These are phyloP conservation scores for Kodamaea restingae DNA, from an alignment of 805 yeast species.

Conservation along the genomic window DNA sequence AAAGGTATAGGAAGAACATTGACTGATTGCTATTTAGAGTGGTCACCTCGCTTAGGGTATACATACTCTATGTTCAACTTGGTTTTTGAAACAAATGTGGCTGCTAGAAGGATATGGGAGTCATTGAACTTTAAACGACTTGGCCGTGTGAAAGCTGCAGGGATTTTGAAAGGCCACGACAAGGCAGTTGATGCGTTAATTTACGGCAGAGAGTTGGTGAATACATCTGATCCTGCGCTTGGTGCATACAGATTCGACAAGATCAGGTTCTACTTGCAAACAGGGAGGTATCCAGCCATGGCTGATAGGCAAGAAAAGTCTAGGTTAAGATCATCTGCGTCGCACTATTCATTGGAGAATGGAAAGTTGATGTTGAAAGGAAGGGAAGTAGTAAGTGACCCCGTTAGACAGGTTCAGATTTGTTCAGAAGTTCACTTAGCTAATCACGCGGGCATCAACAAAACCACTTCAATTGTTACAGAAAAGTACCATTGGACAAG, in stretches of 20 bases:
- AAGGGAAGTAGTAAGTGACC: slow-evolving; percentile 78
- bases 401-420: slow-evolving; percentile 67
- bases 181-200: slow-evolving; percentile 83
- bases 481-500: slow-evolving; percentile 89
- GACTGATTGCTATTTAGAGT: slow-evolving; percentile 77
- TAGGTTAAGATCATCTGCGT: slow-evolving; percentile 74
- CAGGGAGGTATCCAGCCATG: slow-evolving; percentile 82
- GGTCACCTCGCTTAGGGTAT: slow-evolving; percentile 90
- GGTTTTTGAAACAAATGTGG: slow-evolving; percentile 82
- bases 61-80: slow-evolving; percentile 79
- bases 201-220: slow-evolving; percentile 76
- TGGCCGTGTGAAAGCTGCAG: slow-evolving; percentile 84
- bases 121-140: slow-evolving; percentile 69
- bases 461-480: slow-evolving; percentile 71
- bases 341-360: slow-evolving; percentile 66
- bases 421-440: slow-evolving; percentile 65
- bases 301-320: slow-evolving; percentile 83
- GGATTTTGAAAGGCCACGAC: slow-evolving; percentile 78
- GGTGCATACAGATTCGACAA: slow-evolving; percentile 68
- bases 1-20: slow-evolving; percentile 87
- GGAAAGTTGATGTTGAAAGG: slow-evolving; percentile 76
- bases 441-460: slow-evolving; percentile 85
- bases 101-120: slow-evolving; percentile 78
- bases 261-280: slow-evolving; percentile 70
- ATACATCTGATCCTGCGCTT: slow-evolving; percentile 44